Evolutionary conservation across 495 filamentous ascomycete genomes (phyloP).

Genomic region (Lasiosphaeria miniovina): DNA sequence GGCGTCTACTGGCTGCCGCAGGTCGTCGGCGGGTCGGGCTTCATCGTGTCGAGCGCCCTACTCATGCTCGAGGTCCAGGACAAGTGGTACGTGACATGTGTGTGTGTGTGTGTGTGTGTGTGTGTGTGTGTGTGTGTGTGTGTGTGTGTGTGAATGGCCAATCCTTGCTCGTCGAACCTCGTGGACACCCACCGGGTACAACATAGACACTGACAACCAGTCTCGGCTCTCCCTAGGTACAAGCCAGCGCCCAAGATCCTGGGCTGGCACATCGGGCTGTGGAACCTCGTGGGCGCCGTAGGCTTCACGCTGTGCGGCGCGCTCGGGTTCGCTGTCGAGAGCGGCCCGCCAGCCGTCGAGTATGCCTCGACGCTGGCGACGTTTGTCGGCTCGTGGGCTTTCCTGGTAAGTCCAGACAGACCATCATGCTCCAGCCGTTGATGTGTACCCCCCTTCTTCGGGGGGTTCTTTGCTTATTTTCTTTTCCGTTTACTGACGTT

Average conservation of each 20-base stretch:
- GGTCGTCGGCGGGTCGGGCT: slow-evolving; percentile 63
- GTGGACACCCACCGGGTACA: background rate
- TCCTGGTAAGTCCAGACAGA: slow-evolving; percentile 40
- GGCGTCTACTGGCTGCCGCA: slow-evolving; percentile 67
- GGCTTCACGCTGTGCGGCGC: slow-evolving; percentile 69
- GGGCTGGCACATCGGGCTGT: slow-evolving; percentile 51
- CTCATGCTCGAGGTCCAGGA: slow-evolving; percentile 71
- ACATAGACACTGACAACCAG: too few species aligned
- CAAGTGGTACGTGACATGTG: slow-evolving; percentile 43
- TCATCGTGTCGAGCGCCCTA: slow-evolving; percentile 56
- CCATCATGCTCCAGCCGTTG: background rate
- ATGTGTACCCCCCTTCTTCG: background rate
- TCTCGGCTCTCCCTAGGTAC: slow-evolving; percentile 29
- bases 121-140: too few species aligned
- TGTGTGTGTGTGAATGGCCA: too few species aligned
- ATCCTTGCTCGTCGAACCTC: too few species aligned
- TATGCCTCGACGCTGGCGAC: slow-evolving; percentile 59
- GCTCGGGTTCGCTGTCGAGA: slow-evolving; percentile 46
- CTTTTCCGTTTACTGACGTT: background rate
- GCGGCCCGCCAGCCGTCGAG: slow-evolving; percentile 40
- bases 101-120: too few species aligned
- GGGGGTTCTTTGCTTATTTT: background rate
- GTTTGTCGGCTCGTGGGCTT: slow-evolving; percentile 69
- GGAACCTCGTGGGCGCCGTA: slow-evolving; percentile 52
- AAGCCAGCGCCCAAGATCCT: slow-evolving; percentile 54